Base-by-base conservation (phyloP, 371 early-diverging fungal genomes). In the Haplosporangium sp. region DNA sequence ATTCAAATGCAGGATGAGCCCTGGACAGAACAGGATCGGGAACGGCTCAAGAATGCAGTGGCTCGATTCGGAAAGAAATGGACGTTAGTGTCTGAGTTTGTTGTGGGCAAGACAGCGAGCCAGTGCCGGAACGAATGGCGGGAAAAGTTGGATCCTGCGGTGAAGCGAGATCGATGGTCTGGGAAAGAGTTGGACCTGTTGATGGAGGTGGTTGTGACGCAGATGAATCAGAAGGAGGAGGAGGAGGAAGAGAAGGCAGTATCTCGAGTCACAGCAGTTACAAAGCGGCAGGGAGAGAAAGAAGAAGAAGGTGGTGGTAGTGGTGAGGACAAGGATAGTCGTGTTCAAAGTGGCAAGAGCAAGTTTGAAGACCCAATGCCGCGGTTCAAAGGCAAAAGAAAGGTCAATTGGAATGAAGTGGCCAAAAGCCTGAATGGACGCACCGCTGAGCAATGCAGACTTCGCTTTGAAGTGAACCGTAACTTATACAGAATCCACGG, bases 61-160 rank as follows among this genome's bases (percentile, higher is more conserved):
- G 62, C 41, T 2, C 61, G 66, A 46, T 79, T 72, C 21, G 79
- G 79, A 21, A 66, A 65, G 29, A 62, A 48, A 9, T 79, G 79
- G 79, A 54, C 50, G 0, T 6, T 68, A 37, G 55, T 79, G 0
- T 72, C 79, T 0, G 79, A 79, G 46, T 68, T 68, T 54, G 79
- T 79, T 4, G 69, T 72, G 3, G 79, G 79, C 29, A 79, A 79
- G 65, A 68, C 79, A 6, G 58, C 73, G 0, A 42, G 38, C 18
- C 62, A 72, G 20, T 79, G 80, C 54, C 40, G 80, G 48, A 48
- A 37, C 6, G 60, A 79, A 23, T 79, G 80, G 80, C 40, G 42
- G 2, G 58, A 68, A n/a, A 67, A 57, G 52, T 7, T 65, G 66
- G 51, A 72, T 58, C 68, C 72, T 6, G 18, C 6, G 1, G 55